A percentile compares a stretch with the other conserved stretches of the same genome.
Evolutionary conservation across 2,329 filamentous ascomycete species (phyloP).

Genomic region (Nemania sp.): DNA sequence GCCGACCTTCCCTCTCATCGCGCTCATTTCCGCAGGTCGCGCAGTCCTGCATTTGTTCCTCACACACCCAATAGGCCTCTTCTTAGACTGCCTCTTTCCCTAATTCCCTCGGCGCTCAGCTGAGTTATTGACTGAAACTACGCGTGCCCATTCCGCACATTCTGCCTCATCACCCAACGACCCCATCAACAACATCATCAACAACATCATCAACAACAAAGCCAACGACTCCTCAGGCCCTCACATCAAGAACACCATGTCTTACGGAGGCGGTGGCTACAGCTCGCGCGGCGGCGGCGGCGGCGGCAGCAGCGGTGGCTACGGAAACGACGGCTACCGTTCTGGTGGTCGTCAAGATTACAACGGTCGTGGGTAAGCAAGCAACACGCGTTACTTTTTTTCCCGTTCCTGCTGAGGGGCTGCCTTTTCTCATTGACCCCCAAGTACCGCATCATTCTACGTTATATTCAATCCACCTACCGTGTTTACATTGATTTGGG

Average conservation of each 20-base stretch:
- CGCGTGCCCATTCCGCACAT: slow-evolving; percentile 10
- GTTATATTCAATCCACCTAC: not conserved
- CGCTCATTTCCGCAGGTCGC: slow-evolving; percentile 40
- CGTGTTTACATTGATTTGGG: not conserved
- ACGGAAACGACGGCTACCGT: slow-evolving; percentile 35
- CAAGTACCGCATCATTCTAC: slow-evolving; percentile 2
- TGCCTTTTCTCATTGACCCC: not conserved
- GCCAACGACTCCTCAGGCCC: slow-evolving; percentile 16
- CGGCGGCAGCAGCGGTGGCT: slow-evolving; percentile 43
- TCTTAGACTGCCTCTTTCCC: slow-evolving; percentile 18
- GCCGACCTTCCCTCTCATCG: slow-evolving; percentile 20
- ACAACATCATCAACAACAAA: not conserved
- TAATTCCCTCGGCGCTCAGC: slow-evolving; percentile 31
- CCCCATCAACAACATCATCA: too few relatives aligned
- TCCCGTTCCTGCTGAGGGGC: not conserved
- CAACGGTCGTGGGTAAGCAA: slow-evolving; percentile 44
- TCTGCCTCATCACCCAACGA: slow-evolving; percentile 14
- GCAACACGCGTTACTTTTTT: slow-evolving; percentile 21
- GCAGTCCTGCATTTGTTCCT: slow-evolving; percentile 30
- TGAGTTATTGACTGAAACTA: slow-evolving; percentile 21
- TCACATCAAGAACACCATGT: slow-evolving; percentile 56
- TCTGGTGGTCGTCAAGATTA: slow-evolving; percentile 46
- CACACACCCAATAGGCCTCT: not conserved
- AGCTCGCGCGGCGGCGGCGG: slow-evolving; percentile 23
- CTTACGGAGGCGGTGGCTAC: slow-evolving; percentile 63